Evolutionary conservation across 2,329 filamentous ascomycete species (phyloP), one percentile per base, ranked within the genome.

Genomic region (Alternaria gaisen): DNA sequence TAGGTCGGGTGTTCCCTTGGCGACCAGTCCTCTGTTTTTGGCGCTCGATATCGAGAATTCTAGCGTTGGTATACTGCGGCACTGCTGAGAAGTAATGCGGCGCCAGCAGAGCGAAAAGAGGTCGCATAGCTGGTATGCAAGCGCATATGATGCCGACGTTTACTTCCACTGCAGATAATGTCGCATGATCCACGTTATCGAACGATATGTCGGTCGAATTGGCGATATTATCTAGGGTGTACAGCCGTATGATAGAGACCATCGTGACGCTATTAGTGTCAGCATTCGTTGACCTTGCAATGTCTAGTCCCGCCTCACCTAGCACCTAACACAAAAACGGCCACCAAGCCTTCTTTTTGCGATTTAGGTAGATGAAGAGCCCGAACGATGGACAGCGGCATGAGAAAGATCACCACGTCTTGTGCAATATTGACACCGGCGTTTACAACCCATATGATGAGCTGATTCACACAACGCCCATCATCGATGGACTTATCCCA

Each of bases 271-370:
- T 78, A 58, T 41, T 6, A 34, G 7, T 28, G 14, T 70, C 54
- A 68, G 65, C 38, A 14, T 30, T 26, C 51, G 9, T 12, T 20
- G 34, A n/a, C 11, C 32, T 22, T 40, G 40, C 16, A 36, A 44
- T 12, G 24, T 10, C 30, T 36, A 48, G 42, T 14, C 1, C 12
- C 44, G 34, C 67, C 77, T 60, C 70, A 81, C 79, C 79, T 75
- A 9, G 69, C 69, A 36, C 78, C 79, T 32, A 81, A 66, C 5
- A 72, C 71, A 55, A 82, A 80, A 50, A 81, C 73, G 6, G 69
- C 61, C 12, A 74, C 69, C 2, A 82, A 61, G 18, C 74, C 75
- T 47, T 71, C 62, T 64, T 80, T 81, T 58, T 80, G 76, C 5
- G 62, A 64, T 30, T 48, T 63, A 3, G 74, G 71, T 50, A 81